Evolutionary conservation across 768 basidiomycete genomes (phyloP).

Genomic region (Rubroboletus pulcherrimus): DNA sequence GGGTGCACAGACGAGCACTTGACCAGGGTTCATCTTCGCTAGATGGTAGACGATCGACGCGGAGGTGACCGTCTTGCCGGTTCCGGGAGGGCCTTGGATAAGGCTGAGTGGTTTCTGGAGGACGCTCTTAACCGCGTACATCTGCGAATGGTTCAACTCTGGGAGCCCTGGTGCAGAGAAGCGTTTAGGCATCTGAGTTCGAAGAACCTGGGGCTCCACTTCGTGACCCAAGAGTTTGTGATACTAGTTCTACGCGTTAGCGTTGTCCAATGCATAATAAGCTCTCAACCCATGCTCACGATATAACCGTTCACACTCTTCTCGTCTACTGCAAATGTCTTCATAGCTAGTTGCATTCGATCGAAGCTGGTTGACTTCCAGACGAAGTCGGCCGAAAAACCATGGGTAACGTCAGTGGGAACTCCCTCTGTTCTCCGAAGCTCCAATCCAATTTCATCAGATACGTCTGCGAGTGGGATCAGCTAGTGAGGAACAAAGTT

Average conservation of each 20-base stretch:
- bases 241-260: conserved; percentile 54
- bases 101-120: conserved; percentile 96
- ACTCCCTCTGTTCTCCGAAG: conserved; percentile 87
- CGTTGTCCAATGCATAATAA: neutral
- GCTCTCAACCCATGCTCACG: conserved; percentile 44
- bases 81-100: conserved; percentile 98
- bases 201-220: conserved; percentile 86
- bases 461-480: conserved; percentile 65
- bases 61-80: conserved; percentile 98
- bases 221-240: conserved; percentile 99
- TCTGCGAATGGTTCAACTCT: conserved; percentile 98
- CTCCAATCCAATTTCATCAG: conserved; percentile 96
- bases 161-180: conserved; percentile 97
- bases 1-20: conserved; percentile 97
- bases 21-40: conserved; percentile 99
- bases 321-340: conserved; percentile 98
- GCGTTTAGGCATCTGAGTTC: conserved; percentile 93
- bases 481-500: neutral
- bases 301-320: conserved; percentile 99
- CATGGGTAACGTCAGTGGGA: conserved; percentile 89
- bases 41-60: conserved; percentile 98
- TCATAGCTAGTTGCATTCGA: conserved; percentile 99
- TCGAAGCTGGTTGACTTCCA: conserved; percentile 99
- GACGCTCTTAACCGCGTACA: conserved; percentile 99
- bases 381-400: conserved; percentile 97